Conservation (phyloP, 2,329 filamentous ascomycete genomes). For the Beauveria asiatica region DNA sequence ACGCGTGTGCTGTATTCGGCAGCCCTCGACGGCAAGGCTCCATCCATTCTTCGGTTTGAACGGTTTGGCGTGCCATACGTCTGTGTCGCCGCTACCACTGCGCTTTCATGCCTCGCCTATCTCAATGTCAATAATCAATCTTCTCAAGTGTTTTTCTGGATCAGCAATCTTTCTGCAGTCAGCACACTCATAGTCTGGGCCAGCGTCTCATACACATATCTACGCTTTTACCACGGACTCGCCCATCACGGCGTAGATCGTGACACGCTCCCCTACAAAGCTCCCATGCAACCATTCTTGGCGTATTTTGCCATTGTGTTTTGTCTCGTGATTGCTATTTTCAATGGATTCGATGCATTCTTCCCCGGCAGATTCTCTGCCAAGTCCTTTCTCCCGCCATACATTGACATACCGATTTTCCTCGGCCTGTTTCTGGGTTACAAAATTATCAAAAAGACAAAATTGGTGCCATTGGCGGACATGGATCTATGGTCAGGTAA, state of each 20-base stretch:
- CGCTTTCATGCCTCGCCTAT: slow-evolving; percentile 56
- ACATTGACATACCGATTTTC: slow-evolving; percentile 63
- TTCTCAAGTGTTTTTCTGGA: slow-evolving; percentile 54
- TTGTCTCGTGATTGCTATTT: slow-evolving; percentile 57
- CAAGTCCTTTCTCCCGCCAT: slow-evolving; percentile 54
- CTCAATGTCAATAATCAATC: slow-evolving; percentile 48
- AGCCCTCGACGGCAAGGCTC: slow-evolving; percentile 32
- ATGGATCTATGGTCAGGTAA: slow-evolving; percentile 35
- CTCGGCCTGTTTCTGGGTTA: slow-evolving; percentile 51
- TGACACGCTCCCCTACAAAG: slow-evolving; percentile 55
- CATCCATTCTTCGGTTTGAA: slow-evolving; percentile 28
- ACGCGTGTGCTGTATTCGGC: slow-evolving; percentile 40
- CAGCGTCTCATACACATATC: slow-evolving; percentile 58
- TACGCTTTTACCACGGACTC: slow-evolving; percentile 60
- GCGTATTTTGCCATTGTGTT: slow-evolving; percentile 55
- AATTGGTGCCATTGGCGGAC: slow-evolving; percentile 27
- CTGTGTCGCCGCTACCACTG: slow-evolving; percentile 30
- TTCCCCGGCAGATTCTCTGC: slow-evolving; percentile 41
- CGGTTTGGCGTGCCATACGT: slow-evolving; percentile 24
- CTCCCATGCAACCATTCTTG: slow-evolving; percentile 58
- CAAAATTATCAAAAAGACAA: slow-evolving; percentile 57
- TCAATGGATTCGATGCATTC: slow-evolving; percentile 67
- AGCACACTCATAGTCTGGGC: slow-evolving; percentile 63
- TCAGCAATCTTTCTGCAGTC: slow-evolving; percentile 54
- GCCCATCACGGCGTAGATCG: slow-evolving; percentile 56